Conservation (phyloP, 345 rosid species). For the Gynandropsis gynandra region DNA sequence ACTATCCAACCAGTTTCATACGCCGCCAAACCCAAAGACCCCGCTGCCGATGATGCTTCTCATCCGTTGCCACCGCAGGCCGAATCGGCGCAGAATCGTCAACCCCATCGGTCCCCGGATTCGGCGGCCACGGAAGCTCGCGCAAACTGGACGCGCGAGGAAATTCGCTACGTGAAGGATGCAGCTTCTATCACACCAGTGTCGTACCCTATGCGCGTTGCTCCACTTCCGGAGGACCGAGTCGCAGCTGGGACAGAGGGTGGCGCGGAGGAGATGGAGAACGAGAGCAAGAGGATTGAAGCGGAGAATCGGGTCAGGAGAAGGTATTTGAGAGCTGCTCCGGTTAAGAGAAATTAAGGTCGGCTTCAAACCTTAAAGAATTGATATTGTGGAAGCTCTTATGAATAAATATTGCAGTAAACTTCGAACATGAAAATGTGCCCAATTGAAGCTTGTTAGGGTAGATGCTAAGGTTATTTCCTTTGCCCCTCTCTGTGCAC, state of each 20-base stretch:
- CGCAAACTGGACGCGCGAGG: constrained; percentile 60
- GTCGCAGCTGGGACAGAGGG: constrained; percentile 20
- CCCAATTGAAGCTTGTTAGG: too few species aligned
- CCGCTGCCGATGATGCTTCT: constrained; percentile 9
- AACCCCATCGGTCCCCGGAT: not conserved
- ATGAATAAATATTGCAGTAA: too few species aligned
- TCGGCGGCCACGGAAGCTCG: constrained; percentile 15
- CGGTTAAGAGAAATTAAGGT: constrained; percentile 77
- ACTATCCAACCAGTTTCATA: constrained; percentile 58
- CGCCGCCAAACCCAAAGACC: constrained; percentile 46
- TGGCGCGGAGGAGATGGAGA: constrained; percentile 31
- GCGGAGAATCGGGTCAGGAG: constrained; percentile 29
- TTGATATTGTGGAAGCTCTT: not conserved
- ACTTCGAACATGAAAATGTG: too few species aligned
- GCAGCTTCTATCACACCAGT: constrained; percentile 48
- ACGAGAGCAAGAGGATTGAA: constrained; percentile 37
- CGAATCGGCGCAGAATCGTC: constrained; percentile 12
- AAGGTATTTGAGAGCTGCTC: constrained; percentile 26
- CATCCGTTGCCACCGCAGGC: constrained; percentile 12
- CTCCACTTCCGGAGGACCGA: constrained; percentile 81
- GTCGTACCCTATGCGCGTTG: constrained; percentile 64
- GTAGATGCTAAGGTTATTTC: too few species aligned
- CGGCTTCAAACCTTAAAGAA: constrained; percentile 3
- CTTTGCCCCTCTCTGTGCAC: too few species aligned
- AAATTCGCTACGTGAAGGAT: constrained; percentile 65